Evolutionary conservation across 805 yeast genomes (phyloP).

Genomic region (Kuraishia cidri): DNA sequence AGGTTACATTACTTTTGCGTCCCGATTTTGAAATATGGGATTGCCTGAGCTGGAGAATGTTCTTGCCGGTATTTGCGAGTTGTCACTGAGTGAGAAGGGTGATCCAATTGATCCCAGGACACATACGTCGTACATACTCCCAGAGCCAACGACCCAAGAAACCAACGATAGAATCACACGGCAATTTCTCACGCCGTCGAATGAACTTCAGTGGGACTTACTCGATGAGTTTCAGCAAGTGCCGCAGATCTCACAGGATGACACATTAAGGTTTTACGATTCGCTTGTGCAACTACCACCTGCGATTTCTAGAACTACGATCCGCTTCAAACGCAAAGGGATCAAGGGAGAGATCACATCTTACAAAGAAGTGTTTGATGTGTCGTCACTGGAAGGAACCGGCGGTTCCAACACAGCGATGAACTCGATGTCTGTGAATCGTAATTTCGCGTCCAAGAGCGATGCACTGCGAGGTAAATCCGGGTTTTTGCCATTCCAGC

Average conservation of each 20-base stretch:
- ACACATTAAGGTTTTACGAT: slow-evolving; percentile 26
- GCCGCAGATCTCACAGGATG: slow-evolving; percentile 25
- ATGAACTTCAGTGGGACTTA: slow-evolving; percentile 58
- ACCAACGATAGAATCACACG: slow-evolving; percentile 15
- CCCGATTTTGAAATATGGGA: too few species aligned
- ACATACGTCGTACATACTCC: slow-evolving; percentile 5
- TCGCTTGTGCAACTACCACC: slow-evolving; percentile 51
- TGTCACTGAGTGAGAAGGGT: too few species aligned
- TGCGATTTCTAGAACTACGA: slow-evolving; percentile 51
- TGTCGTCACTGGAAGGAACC: slow-evolving; percentile 12
- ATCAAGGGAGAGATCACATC: slow-evolving; percentile 60
- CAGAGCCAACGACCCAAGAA: slow-evolving; percentile 6
- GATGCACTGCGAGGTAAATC: slow-evolving; percentile 63
- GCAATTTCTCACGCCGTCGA: slow-evolving; percentile 54
- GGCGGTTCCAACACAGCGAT: slow-evolving; percentile 40
- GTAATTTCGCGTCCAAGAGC: slow-evolving; percentile 56
- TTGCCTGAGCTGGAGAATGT: too few species aligned
- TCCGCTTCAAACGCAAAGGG: slow-evolving; percentile 67
- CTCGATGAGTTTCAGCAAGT: slow-evolving; percentile 57
- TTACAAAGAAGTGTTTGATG: slow-evolving; percentile 54
- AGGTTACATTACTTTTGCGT: too few species aligned
- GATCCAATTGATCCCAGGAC: too few species aligned
- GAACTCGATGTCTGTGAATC: slow-evolving; percentile 63
- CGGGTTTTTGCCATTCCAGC: slow-evolving; percentile 78
- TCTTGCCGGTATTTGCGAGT: too few species aligned